Evolutionary conservation across 768 basidiomycete species (phyloP), one percentile per base, ranked within the genome.

Genomic region (Podaxis sp.): DNA sequence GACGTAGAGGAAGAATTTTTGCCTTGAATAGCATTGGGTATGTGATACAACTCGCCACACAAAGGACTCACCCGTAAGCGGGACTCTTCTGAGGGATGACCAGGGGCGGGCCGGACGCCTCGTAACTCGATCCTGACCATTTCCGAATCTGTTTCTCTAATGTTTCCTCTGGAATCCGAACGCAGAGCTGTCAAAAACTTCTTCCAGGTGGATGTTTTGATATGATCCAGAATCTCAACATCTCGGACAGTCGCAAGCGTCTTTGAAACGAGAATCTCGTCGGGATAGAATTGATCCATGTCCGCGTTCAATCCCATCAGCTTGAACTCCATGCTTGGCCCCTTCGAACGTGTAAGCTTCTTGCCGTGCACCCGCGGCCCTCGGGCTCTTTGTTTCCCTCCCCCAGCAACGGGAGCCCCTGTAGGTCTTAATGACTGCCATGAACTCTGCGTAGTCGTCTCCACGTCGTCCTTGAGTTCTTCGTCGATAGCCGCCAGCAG

Each of bases 161-260:
- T 77, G 70, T 96, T 93, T 0, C 96, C 96, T 59, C 85, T 85
- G 15, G 91, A 87, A 75, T 96, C 94, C 6, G 90, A 82, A 41
- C 90, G 85, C 70, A 97, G 80, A 58, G 87, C 86, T 3, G 94
- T 96, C 63, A 99, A 77, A 73, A 99, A 98, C 73, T 96, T 98
- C 76, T 89, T 91, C 97, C 97, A 99, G 0, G 97, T 98, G 8
- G 95, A 98, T 0, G 95, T 96, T 79, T 93, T 95, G 80, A 99
- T 94, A 70, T 97, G 96, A 73, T 99, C 97, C 55, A 98, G 77
- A 63, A 98, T 97, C 74, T 97, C 94, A 19, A 94, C 68, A 64
- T 93, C 85, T 62, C 76, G 82, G 55, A 95, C 80, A 11, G 86
- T 87, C 13, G 85, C 82, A 52, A 91, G 80, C 1, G 86, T 82